Evolutionary conservation across 2,329 filamentous ascomycete genomes (phyloP), one percentile per base, ranked within the genome.

Genomic region (Fusarium sp.): DNA sequence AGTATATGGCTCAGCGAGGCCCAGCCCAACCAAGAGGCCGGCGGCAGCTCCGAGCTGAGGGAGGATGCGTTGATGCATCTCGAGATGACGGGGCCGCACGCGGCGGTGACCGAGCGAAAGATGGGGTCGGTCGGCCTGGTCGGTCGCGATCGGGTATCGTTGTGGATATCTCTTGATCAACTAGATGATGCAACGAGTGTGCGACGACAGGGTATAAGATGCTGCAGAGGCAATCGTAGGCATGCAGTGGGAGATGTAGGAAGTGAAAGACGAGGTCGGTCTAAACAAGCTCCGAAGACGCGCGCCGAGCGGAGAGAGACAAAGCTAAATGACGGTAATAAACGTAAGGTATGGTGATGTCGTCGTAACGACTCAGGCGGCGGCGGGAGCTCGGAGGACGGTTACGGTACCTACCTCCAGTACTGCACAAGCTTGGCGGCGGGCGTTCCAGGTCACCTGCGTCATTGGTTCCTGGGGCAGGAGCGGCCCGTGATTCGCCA

Each of bases 1-100:
- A 0, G 89, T 91, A 66, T 77, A 80, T 22, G 77, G 73, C 42
- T 83, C 77, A 58, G 80, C 80, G 20, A 65, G 65, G 31, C 65
- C 77, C 42, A 79, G 63, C n/a, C 73, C 70, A 11, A 77, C 72
- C 42, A 83, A 65, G 61, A 84, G 67, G 63, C 81, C 68, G 22
- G 77, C 76, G 18, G 77, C 77, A 62, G 80, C 79, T 71, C 79
- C 84, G 58, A 82, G 71, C 68, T 80, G 78, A 63, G 78, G 70
- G 36, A 79, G 69, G 71, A 77, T 74, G 71, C 78, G 74, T 68
- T 79, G 78, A 80, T 80, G 81, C 82, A 84, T 84, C 75, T 70
- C 68, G 57, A 62, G 61, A 38, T 70, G 63, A 65, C 65, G 63
- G 62, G 70, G 70, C 74, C 75, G 77, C 77, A 54, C 70, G 29